Percentiles rank a stretch among this genome's conserved stretches.
Conservation (phyloP, 768 basidiomycete genomes). For the Agrocybe pediades region DNA sequence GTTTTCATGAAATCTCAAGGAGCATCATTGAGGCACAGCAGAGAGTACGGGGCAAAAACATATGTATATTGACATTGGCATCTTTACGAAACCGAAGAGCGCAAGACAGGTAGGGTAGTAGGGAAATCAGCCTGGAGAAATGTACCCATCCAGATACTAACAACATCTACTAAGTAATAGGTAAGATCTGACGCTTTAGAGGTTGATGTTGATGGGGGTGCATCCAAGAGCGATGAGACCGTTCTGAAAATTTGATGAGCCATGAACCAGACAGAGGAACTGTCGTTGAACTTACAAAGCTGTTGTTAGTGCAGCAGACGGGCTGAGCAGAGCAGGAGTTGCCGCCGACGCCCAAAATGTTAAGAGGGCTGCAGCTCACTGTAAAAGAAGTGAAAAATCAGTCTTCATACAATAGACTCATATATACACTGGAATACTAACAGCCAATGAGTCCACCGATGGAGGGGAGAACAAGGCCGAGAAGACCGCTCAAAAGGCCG, state of each 20-base stretch:
- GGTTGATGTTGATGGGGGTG: constrained; percentile 7
- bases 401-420: background rate
- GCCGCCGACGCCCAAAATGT: constrained; percentile 2
- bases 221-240: constrained; percentile 11
- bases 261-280: background rate
- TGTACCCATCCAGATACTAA: background rate
- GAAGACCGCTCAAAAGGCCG: constrained; percentile 8
- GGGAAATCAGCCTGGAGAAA: no score
- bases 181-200: background rate
- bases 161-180: background rate
- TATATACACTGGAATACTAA: background rate
- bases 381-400: background rate
- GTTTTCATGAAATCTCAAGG: no score
- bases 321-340: constrained; percentile 10
- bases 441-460: constrained; percentile 14
- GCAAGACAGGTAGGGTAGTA: no score
- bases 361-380: constrained; percentile 6
- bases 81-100: no score
- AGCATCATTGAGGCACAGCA: no score
- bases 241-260: background rate
- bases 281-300: constrained; percentile 11
- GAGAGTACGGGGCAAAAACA: no score
- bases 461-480: constrained; percentile 9
- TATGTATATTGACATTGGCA: no score
- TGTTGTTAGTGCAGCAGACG: constrained; percentile 20